Evolutionary conservation across 2,329 filamentous ascomycete species (phyloP), one percentile per base, ranked within the genome.

Genomic region (Pseudovirgaria hyperparasitica): DNA sequence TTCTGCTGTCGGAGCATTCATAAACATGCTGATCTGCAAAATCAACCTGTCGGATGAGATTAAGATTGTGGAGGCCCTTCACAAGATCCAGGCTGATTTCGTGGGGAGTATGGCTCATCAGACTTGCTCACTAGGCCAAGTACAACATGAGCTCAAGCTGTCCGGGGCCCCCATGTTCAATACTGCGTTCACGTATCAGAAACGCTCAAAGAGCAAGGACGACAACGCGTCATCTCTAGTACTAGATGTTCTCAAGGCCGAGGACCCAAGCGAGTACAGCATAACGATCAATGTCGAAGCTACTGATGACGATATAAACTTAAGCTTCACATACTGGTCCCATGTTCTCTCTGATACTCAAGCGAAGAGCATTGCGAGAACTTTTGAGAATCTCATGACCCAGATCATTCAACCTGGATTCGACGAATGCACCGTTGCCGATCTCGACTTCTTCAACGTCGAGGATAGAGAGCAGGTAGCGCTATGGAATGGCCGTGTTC

Each of bases 11-110:
- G 68, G 69, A 0, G 54, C 58, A 7, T 64, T 70, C 25, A 63
- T 71, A 32, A 69, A 67, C 28, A 68, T 70, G 58, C 53, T 72
- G 3, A 60, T 66, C 23, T 67, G 59, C 31, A 57, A 60, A 5
- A 48, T 68, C 4, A 41, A 50, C 29, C 36, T 63, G 42, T 30
- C 45, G 25, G 28, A 46, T 38, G 29, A 52, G 23, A 28, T 50
- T 40, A 23, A 43, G 9, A 40, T 68, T 7, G 32, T 41, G 2
- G 53, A 61, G 8, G 42, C 58, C 1, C 46, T 65, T 0, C 55
- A 58, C 16, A 45, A 45, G 8, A 49, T 65, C 1, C 65, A 67
- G 22, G 44, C 47, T 9, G 56, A 66, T 29, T 61, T 63, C 11
- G 50, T 63, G 12, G 45, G 52, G 20, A 57, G 58, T 22, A 50